Conservation (phyloP, 371 early-diverging fungal species). For the Funneliformis caledonium region DNA sequence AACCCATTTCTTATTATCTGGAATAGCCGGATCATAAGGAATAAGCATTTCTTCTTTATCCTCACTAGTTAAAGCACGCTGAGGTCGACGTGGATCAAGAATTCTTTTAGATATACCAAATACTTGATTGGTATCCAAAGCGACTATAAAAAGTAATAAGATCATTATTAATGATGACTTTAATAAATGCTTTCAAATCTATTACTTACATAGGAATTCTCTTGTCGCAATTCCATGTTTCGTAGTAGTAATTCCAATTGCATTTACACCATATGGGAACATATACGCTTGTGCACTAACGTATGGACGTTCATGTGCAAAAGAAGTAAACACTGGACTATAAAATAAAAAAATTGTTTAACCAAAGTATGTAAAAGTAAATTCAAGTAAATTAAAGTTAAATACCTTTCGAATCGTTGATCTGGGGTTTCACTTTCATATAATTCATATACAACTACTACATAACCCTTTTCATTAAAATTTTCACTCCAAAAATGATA, state of each 20-base stretch:
- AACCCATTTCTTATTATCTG: constrained; percentile 74
- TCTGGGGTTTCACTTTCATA: constrained; percentile 83
- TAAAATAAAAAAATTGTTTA: neutral
- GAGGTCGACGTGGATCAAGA: constrained; percentile 88
- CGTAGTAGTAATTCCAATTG: constrained; percentile 87
- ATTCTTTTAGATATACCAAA: constrained; percentile 77
- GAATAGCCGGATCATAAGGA: constrained; percentile 75
- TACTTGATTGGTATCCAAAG: constrained; percentile 70
- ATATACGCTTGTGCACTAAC: constrained; percentile 77
- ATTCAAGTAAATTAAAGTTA: no score
- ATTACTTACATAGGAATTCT: constrained; percentile 75
- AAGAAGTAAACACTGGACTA: constrained; percentile 75
- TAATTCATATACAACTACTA: constrained; percentile 79
- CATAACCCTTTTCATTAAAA: constrained; percentile 56
- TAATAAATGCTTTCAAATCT: no score
- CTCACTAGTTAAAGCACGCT: constrained; percentile 59
- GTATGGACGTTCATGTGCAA: constrained; percentile 67
- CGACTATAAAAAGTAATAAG: constrained; percentile 68
- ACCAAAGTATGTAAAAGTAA: no score
- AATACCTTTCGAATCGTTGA: constrained; percentile 70
- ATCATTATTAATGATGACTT: no score
- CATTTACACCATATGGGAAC: constrained; percentile 69
- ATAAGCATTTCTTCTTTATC: constrained; percentile 85
- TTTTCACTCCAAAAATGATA: constrained; percentile 89
- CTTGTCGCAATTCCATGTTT: constrained; percentile 84